These are phyloP conservation scores for Mycena rosella DNA, from an alignment of 768 basidiomycete genomes.

Conservation along the genomic window DNA sequence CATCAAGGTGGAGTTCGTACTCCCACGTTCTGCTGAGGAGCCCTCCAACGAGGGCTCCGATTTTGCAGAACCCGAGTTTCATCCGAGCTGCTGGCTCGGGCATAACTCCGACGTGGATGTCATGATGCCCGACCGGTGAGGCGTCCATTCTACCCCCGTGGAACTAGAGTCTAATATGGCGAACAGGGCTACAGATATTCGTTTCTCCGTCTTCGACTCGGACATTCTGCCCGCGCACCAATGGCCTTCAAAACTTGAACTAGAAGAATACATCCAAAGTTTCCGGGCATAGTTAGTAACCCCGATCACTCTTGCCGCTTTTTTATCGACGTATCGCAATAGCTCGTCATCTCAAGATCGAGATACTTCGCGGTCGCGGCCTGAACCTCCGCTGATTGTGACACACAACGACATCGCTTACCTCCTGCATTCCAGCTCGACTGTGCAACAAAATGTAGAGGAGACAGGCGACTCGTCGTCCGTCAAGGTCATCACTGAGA, in stretches of 20 bases:
- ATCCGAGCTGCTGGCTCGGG: conserved; percentile 50
- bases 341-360: conserved; percentile 51
- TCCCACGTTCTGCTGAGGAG: conserved; percentile 33
- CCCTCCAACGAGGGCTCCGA: conserved; percentile 7
- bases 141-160: not conserved
- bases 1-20: conserved; percentile 57
- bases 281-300: conserved; percentile 59
- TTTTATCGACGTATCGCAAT: conserved; percentile 3
- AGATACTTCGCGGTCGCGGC: conserved; percentile 53
- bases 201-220: conserved; percentile 57
- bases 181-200: conserved; percentile 70
- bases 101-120: conserved; percentile 58
- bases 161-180: not conserved
- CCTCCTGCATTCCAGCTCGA: conserved; percentile 60
- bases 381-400: conserved; percentile 62
- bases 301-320: not conserved
- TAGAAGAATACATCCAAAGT: conserved; percentile 55
- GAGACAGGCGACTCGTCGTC: conserved; percentile 19
- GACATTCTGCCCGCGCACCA: conserved; percentile 41
- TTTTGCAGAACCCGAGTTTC: conserved; percentile 20
- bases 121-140: conserved; percentile 71
- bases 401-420: conserved; percentile 53
- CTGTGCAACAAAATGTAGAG: conserved; percentile 60
- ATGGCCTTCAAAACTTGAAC: conserved; percentile 57
- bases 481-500: conserved; percentile 56